Percentiles rank a stretch among this genome's conserved stretches.
phyloP scores from a whole-genome alignment of 768 basidiomycete genomes.

The Polyporus arcularius region DNA sequence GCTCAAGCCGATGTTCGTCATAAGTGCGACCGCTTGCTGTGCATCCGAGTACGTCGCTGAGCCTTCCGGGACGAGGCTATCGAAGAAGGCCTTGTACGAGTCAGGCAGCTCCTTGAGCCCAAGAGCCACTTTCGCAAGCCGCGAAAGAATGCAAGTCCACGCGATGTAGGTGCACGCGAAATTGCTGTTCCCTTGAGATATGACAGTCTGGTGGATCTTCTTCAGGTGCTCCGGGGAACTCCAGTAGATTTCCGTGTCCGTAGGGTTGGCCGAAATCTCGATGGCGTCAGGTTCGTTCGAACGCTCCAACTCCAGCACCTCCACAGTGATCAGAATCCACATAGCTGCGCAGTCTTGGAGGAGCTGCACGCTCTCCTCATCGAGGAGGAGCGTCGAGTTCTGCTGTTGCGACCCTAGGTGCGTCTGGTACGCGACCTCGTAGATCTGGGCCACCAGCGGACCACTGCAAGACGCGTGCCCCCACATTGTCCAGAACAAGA shows the following conservation, averaged over 20 bases:
- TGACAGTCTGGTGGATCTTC: conserved; percentile 68
- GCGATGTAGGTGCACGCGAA: conserved; percentile 73
- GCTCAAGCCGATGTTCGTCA: conserved; percentile 58
- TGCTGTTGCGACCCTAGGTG: conserved; percentile 65
- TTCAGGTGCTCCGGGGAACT: conserved; percentile 63
- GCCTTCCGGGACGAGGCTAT: conserved; percentile 45
- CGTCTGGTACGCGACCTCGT: conserved; percentile 63
- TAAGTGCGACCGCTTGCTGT: conserved; percentile 55
- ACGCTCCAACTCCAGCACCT: conserved; percentile 78
- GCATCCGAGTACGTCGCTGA: conserved; percentile 49
- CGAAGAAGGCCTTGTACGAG: conserved; percentile 57
- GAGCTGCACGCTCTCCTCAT: conserved; percentile 70
- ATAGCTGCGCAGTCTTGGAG: conserved; percentile 68
- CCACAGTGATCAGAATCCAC: conserved; percentile 80
- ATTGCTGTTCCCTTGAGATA: conserved; percentile 58
- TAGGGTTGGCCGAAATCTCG: conserved; percentile 53
- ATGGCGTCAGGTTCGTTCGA: conserved; percentile 53
- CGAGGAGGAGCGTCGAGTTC: conserved; percentile 65
- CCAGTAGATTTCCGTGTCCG: conserved; percentile 54
- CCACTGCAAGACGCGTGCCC: conserved; percentile 68
- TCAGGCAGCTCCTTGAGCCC: conserved; percentile 53
- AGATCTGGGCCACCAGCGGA: conserved; percentile 59
- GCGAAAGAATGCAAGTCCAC: conserved; percentile 83
- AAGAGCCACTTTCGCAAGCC: conserved; percentile 49
- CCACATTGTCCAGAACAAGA: conserved; percentile 91